Evolutionary conservation across 345 rosid species (phyloP).

Genomic region (Aquilaria yunnanensis): DNA sequence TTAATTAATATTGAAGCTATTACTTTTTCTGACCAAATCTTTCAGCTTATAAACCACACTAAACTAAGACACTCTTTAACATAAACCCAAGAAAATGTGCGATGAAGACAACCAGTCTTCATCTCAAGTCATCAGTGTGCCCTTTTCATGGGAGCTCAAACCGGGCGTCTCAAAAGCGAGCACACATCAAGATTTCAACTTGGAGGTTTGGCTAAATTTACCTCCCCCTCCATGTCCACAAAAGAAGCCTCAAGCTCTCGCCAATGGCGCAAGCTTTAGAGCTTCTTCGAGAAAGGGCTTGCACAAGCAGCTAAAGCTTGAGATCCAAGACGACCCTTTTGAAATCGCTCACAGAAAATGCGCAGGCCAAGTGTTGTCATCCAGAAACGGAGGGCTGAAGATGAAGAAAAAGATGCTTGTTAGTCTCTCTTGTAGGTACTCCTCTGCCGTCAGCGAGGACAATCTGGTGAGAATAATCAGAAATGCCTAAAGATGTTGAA

Average conservation of each 20-base stretch:
- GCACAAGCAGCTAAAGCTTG: not conserved
- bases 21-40: conserved; percentile 5
- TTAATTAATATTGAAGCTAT: conserved; percentile 12
- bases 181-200: conserved; percentile 9
- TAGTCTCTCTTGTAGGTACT: conserved; percentile 19
- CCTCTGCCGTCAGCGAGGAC: conserved; percentile 14
- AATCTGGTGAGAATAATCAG: conserved; percentile 12
- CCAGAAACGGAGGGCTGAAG: not conserved
- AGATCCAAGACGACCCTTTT: conserved; percentile 22
- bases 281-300: conserved; percentile 5
- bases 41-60: not conserved
- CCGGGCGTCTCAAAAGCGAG: conserved; percentile 25
- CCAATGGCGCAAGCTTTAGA: not conserved
- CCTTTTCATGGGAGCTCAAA: conserved; percentile 34
- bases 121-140: conserved; percentile 17
- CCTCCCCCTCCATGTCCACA: conserved; percentile 26
- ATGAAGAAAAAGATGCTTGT: not conserved
- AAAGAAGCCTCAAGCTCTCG: conserved; percentile 1
- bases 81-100: conserved; percentile 15
- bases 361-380: not conserved
- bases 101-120: not conserved
- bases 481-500: too few relatives aligned
- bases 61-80: not conserved
- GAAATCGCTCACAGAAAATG: conserved; percentile 23
- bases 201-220: conserved; percentile 3